Evolutionary conservation across 2,329 filamentous ascomycete species (phyloP), one percentile per base, ranked within the genome.

Genomic region (Sporothrix protearum): DNA sequence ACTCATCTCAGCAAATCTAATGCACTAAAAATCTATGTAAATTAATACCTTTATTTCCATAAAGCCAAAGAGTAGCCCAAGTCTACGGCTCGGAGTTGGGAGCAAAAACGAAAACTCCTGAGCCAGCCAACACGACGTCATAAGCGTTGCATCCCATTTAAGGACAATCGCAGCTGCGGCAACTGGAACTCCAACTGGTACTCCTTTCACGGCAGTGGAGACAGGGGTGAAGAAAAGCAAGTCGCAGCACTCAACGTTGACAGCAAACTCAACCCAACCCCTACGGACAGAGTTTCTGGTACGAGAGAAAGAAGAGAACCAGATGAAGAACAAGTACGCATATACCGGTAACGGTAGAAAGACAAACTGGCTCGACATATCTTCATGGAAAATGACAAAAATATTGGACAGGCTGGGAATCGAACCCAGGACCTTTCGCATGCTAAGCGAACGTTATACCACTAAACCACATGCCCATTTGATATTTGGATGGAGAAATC

Each of bases 371-470:
- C n/a, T n/a, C n/a, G 14, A 47, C 42, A 14, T 14, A 16, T 47
- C 42, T 4, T 6, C 42, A 19, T 16, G 10, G 30, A 28, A 28
- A 25, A 28, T 6, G 14, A 25, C 22, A 59, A 59, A 59, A 39
- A 39, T 5, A 12, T 4, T 59, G 55, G 55, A 59, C 55, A 19
- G 30, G 55, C 55, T 59, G 55, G 30, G 55, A 59, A 59, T 59
- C 55, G 55, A 59, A 59, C 55, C 55, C 55, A 59, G 55, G 55
- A 59, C 55, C 55, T 59, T 59, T 59, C 55, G 55, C 55, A 59
- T 59, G 55, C 55, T 28, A 59, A 59, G 55, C 55, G 28, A 59
- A 59, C 55, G 55, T 36, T 59, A 59, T 59, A 59, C 55, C 55
- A 28, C 55, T 59, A 59, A 59, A 59, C 55, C 55, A 59, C 55